Evolutionary conservation across 2,329 filamentous ascomycete species (phyloP), one percentile per base, ranked within the genome.

Genomic region (Clonostachys rhizophaga): DNA sequence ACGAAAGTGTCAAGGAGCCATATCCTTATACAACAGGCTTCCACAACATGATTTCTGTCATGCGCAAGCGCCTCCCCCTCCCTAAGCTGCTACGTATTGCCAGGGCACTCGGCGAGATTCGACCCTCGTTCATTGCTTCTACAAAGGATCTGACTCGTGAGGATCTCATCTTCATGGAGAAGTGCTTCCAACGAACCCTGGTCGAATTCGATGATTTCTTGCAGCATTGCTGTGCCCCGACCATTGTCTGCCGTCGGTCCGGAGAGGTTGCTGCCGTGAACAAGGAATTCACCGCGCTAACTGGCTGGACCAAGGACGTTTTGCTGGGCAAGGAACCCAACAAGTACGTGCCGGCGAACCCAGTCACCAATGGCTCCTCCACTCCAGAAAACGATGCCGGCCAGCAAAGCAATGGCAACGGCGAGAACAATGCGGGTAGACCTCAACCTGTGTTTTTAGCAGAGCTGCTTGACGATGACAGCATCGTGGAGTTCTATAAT

Each of bases 111-210:
- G 87, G 89, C 7, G 90, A 87, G 41, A 95, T 96, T 56, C 86
- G 94, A 8, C 92, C 94, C 2, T 94, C 91, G 0, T 94, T 99
- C 62, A 92, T 97, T 52, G 86, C 91, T 11, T 95, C 90, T 52
- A 95, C 89, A 17, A 88, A 89, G 58, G 91, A 89, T n/a, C 73
- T 97, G 50, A 91, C 90, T 53, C 77, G 85, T 16, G 86, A 94
- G 58, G 94, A 99, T 65, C 74, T 97, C 30, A 84, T 99, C 18
- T 96, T 97, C 65, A 96, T 96, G 87, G 94, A 99, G 65, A 95
- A 95, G 68, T 95, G 89, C 59, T 90, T 97, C 61, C 94, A 99
- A 66, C 83, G 94, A 36, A 95, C 90, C 0, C 75, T 97, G 11
- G 90, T 91, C 60, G 91, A 96, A 62, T 95, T 95, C 58, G 90